Base-by-base conservation (phyloP, 306 rosid species). In the Prunus davidiana region DNA sequence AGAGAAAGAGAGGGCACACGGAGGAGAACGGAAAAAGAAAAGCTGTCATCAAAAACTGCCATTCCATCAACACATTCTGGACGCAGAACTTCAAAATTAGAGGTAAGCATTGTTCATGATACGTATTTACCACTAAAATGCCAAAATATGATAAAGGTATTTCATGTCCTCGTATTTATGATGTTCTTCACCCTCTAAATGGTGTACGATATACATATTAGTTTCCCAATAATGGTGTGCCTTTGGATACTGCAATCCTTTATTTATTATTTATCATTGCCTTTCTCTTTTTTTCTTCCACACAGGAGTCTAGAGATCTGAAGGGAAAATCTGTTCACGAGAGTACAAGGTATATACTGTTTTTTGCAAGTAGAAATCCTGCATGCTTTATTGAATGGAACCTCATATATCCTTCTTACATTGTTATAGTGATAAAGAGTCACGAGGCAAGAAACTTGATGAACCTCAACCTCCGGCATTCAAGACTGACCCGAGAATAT, bases 271-370 rank as follows among this genome's bases (percentile, higher is more conserved):
- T 55, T 24, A 38, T 38, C 43, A 38, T 38, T 38, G 43, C 43
- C 9, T 38, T 34, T 34, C 43, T 38, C 4, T 34, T 13, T 13
- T 52, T 61, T 38, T 28, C 12, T 2, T 61, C 12, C 75, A 24
- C 78, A 66, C 87, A 90, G 97, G 91, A 84, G 71, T 85, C 87
- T 65, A 81, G 43, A 83, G 70, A 45, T 64, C 50, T 6, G 63
- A 81, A 82, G 69, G 78, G 70, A 62, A 90, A 84, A 55, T 70
- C 66, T 54, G 51, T 47, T 66, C 56, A 58, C 46, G 86, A 78
- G n/a, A 82, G 32, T 64, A 85, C 49, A 82, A 85, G 96, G 97
- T 92, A 82, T 28, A 20, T 67, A 5, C 66, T 69, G 30, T 60
- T 77, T 77, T 83, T 83, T 64, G 45, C 6, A 77, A 51, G 66